phyloP scores from a whole-genome alignment of 2,329 filamentous ascomycete species.

The Epichloe hybrida region DNA sequence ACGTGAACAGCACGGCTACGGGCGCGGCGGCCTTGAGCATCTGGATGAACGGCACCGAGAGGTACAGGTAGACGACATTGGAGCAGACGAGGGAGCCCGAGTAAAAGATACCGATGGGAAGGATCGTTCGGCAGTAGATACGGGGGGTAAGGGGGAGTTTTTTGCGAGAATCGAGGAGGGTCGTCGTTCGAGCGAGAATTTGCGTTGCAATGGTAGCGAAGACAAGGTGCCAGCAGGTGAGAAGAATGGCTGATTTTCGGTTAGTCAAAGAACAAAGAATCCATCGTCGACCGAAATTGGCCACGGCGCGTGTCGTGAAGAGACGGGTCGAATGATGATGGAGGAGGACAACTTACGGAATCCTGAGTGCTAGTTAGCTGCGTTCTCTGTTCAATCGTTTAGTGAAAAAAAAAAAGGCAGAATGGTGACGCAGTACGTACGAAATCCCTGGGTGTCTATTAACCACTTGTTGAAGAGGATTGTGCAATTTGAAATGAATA shows the following conservation, averaged over 20 bases:
- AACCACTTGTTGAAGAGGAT: constrained; percentile 93
- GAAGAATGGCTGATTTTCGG: constrained; percentile 35
- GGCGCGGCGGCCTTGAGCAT: constrained; percentile 59
- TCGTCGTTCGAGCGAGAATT: constrained; percentile 49
- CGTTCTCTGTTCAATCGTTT: not conserved
- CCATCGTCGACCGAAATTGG: not conserved
- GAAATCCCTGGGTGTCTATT: constrained; percentile 35
- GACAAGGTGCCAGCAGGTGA: constrained; percentile 55
- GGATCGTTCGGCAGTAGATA: constrained; percentile 48
- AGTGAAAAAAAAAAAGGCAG: not conserved
- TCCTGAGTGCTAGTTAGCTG: not conserved
- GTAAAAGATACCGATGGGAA: constrained; percentile 54
- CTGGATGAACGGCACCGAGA: constrained; percentile 56
- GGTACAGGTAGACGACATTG: constrained; percentile 54
- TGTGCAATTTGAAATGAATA: constrained; percentile 69
- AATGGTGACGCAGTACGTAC: constrained; percentile 7
- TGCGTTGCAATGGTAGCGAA: constrained; percentile 55
- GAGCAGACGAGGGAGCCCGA: constrained; percentile 52
- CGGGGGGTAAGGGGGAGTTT: constrained; percentile 46
- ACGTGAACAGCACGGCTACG: constrained; percentile 50
- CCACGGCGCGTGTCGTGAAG: not conserved
- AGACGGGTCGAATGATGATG: not conserved
- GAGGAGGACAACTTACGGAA: constrained; percentile 1
- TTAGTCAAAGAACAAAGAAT: not conserved
- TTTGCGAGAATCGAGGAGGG: constrained; percentile 48